Base-by-base conservation (phyloP, 2,329 filamentous ascomycete genomes). In the Neurospora sp. region DNA sequence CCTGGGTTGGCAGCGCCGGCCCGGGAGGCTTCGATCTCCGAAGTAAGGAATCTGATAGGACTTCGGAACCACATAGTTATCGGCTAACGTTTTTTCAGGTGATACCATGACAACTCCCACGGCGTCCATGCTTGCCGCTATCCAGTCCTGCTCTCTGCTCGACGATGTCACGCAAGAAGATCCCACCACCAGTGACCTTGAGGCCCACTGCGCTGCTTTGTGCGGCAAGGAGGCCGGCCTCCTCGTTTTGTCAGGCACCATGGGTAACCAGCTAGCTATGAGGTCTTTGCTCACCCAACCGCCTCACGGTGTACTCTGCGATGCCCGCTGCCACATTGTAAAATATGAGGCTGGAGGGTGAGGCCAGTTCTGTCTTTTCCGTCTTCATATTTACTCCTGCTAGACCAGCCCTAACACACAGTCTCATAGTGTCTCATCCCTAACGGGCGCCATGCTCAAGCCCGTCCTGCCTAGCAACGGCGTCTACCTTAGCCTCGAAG, bases 181-280 rank as follows among this genome's bases (percentile, higher is more conserved):
- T 76, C 83, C 87, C 0, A 93, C 91, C 0, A 97, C 95, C 1
- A 89, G 86, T 68, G 84, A 87, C 33, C 87, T 98, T 52, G 92
- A 97, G 79, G 81, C 85, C 66, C 90, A 91, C 78, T 85, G 96
- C 66, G 92, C 93, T 19, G 78, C 85, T 39, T 85, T 96, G 3
- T 87, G 92, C 0, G 88, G 88, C 74, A 93, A 96, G 75, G 90
- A 93, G 76, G 89, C 88, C 8, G 91, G 87, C 0, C 84, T 97
- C 4, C 89, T 97, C 69, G 92, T 97, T 69, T 84, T 96, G 71
- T 96, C 92, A 0, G 95, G 95, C 3, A 97, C 94, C 4, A 97
- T 97, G 93, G 93, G 93, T 52, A 97, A 97, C 81, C 93, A 97
- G 79, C 84, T 97, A 19, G 90, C 91, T 0, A 85, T 97, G 58